Base-by-base conservation (phyloP, 208 protist genomes). In the Phytomonas francai region DNA sequence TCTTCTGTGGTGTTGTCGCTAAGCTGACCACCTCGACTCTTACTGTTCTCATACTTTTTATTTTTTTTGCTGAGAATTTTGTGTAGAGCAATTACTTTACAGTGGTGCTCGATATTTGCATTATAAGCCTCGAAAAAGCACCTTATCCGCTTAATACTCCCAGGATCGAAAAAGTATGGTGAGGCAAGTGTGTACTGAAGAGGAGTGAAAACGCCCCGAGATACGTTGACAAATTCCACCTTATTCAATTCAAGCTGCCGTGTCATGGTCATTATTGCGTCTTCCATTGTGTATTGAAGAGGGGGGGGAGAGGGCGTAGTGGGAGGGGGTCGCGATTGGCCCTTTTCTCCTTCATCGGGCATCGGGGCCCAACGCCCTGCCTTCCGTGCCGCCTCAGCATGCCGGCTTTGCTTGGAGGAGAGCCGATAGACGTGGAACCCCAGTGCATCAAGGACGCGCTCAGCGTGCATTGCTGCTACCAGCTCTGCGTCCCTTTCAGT, bases 401-500 rank as follows among this genome's bases (percentile, higher is more conserved):
- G 88, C 7, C 85, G 81, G 63, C 77, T 67, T 77, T 96, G 91
- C 70, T 88, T 88, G 33, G 83, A 85, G 5, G 84, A 75, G 25
- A 94, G 84, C 60, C 82, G 75, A 68, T 90, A 96, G n/a, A 96
- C 73, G 5, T 80, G 83, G 28, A 93, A 71, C 27, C 91, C 91
- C 3, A 92, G 69, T 0, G 88, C 81, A 67, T 93, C 88, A 68
- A 96, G 79, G 49, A 94, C 73, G 27, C 86, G 91, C 78, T 90
- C 87, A 28, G 91, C 91, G 63, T 96, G 91, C 88, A 94, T 94
- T 49, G 74, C 76, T 14, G 88, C 88, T 5, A 91, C 85, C 16
- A 71, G 64, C 79, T 95, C 87, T 8, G 90, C 87, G 57, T 92
- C 85, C 67, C 86, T 89, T 29, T 57, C 72, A 0, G 78, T 91